Evolutionary conservation across 2,329 filamentous ascomycete species (phyloP).

Genomic region (Fusarium sp.): DNA sequence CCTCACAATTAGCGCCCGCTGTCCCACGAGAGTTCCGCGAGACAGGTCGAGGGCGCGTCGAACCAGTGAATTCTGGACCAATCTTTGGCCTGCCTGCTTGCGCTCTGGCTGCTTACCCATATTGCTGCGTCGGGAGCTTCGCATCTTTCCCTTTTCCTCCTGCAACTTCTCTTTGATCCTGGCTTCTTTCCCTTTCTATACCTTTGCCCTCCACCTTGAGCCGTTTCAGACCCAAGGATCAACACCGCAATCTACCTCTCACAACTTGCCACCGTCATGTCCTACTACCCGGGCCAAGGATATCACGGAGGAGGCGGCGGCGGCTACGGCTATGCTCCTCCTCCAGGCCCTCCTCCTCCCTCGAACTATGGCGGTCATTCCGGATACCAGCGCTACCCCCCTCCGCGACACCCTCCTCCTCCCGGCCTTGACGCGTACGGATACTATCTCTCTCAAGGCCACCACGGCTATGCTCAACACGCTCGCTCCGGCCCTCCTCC

Average conservation of each 20-base stretch:
- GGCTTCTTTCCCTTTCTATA: background rate
- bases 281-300: conserved; percentile 60
- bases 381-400: conserved; percentile 48
- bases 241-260: conserved; percentile 9
- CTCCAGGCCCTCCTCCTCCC: conserved; percentile 29
- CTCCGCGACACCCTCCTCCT: conserved; percentile 59
- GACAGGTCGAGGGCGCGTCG: conserved; percentile 8
- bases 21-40: conserved; percentile 13
- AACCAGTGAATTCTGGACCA: conserved; percentile 4
- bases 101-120: conserved; percentile 23
- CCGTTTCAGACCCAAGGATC: conserved; percentile 15
- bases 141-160: conserved; percentile 28
- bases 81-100: conserved; percentile 2
- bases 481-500: conserved; percentile 59
- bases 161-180: conserved; percentile 21
- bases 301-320: conserved; percentile 55
- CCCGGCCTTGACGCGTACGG: conserved; percentile 63
- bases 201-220: conserved; percentile 11
- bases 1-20: conserved; percentile 38
- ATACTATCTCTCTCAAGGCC: conserved; percentile 57
- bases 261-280: conserved; percentile 50
- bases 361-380: conserved; percentile 40
- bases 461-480: conserved; percentile 47
- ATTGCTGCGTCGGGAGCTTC: conserved; percentile 19
- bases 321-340: conserved; percentile 47